Conservation (phyloP, 2,329 filamentous ascomycete species). For the Alternaria ethzedia region DNA sequence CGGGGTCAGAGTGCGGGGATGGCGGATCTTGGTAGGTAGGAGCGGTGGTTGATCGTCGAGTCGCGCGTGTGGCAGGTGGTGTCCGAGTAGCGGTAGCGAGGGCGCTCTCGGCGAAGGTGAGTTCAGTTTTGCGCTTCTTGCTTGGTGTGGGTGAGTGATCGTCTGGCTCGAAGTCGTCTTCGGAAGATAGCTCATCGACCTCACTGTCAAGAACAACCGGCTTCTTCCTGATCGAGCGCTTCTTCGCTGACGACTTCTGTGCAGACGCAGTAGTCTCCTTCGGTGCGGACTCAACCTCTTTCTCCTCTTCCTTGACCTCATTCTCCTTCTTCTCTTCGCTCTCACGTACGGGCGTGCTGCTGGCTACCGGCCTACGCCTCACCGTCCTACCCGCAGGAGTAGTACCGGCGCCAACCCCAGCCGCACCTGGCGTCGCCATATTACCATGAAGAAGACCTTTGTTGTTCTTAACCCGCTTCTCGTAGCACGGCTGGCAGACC, state of each 20-base stretch:
- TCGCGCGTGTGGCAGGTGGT: conserved; percentile 4
- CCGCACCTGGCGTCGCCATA: conserved; percentile 5
- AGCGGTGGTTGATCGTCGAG: background rate
- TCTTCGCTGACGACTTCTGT: conserved; percentile 2
- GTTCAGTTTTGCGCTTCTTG: conserved; percentile 15
- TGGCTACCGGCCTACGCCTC: conserved; percentile 5
- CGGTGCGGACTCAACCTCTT: background rate
- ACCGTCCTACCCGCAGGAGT: background rate
- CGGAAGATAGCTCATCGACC: conserved; percentile 1
- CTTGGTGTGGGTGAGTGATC: conserved; percentile 9
- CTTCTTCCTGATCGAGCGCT: conserved; percentile 8
- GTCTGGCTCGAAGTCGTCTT: conserved; percentile 14
- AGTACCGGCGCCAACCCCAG: background rate
- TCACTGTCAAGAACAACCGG: background rate
- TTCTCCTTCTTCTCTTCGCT: background rate
- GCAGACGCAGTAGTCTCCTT: background rate
- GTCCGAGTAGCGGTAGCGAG: conserved; percentile 1
- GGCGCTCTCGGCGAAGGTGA: conserved; percentile 12
- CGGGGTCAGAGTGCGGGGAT: background rate
- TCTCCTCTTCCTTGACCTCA: background rate
- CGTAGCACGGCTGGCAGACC: conserved; percentile 39
- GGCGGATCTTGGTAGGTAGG: background rate
- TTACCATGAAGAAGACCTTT: conserved; percentile 35
- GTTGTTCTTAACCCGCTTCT: conserved; percentile 12
- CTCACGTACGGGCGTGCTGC: background rate